Evolutionary conservation across 805 yeast species (phyloP), one percentile per base, ranked within the genome.

Genomic region (Yarrowia deformans): DNA sequence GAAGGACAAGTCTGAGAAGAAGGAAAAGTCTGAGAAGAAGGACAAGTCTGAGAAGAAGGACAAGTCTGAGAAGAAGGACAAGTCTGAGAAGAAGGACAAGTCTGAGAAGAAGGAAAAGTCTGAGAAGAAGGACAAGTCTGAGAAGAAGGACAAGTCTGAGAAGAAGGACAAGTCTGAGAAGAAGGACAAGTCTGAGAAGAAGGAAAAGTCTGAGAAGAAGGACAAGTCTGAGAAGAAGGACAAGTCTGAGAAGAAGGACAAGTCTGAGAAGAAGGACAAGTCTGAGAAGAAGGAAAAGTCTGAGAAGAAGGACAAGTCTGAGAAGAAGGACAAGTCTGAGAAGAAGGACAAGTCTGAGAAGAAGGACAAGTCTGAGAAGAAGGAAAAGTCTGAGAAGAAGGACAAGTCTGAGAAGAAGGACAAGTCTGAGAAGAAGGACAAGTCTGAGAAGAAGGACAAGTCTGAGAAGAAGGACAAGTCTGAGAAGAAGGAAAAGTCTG

Each of bases 281-380:
- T 69, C 3, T 23, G 29, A 23, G 2, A 23, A 23, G 29, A 23
- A 23, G 75, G 63, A 70, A 72, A 61, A 70, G 70, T 40, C 46
- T 68, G 50, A 75, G 78, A 68, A 77, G 76, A 80, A 60, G 39
- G 72, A 73, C 48, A 23, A 68, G 46, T 70, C 67, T 74, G 73
- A 63, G 73, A 72, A 42, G 46, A 52, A 71, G 71, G 67, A 72
- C 69, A 69, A 70, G 69, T 55, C 54, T 50, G 63, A 46, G 7
- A 46, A 46, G 73, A 75, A 46, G 74, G 72, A 63, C 72, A 72
- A 72, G 74, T 23, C 29, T 23, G 29, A 46, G 2, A 46, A 46
- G 73, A 75, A 46, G 74, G 73, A 64, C 72, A 72, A 72, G 74
- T 73, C 56, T 73, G 77, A 72, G 72, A 75, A 71, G 72, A 69